phyloP scores from a whole-genome alignment of 2,329 filamentous ascomycete species.

The Phoma sp. region DNA sequence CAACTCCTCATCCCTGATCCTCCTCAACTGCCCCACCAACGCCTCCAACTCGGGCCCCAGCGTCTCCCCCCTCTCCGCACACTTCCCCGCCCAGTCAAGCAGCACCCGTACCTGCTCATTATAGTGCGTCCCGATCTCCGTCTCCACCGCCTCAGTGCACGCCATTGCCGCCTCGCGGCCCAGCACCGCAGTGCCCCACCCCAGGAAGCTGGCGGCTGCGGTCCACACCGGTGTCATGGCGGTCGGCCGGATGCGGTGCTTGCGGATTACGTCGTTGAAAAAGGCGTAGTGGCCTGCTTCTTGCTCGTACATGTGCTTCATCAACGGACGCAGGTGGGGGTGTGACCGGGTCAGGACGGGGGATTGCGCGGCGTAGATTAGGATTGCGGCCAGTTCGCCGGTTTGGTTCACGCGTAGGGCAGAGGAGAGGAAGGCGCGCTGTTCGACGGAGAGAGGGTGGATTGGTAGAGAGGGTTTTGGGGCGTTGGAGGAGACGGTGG shows the following conservation, averaged over 20 bases:
- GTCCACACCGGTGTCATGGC: constrained; percentile 93
- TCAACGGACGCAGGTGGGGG: constrained; percentile 85
- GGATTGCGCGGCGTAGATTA: constrained; percentile 91
- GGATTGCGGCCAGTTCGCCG: constrained; percentile 92
- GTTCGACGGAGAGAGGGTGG: constrained; percentile 38
- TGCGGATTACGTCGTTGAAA: constrained; percentile 83
- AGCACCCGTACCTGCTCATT: constrained; percentile 87
- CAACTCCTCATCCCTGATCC: constrained; percentile 92
- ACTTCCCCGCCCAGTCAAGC: constrained; percentile 78
- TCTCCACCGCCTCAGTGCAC: constrained; percentile 97
- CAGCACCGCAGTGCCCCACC: constrained; percentile 88
- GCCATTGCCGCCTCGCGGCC: constrained; percentile 97
- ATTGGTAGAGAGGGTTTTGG: constrained; percentile 21
- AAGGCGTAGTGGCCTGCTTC: constrained; percentile 85
- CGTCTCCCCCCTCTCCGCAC: constrained; percentile 78
- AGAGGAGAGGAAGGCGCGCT: constrained; percentile 48
- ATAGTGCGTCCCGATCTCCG: constrained; percentile 95
- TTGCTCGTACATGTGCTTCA: constrained; percentile 98
- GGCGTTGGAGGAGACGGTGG: constrained; percentile 9
- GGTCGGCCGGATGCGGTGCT: constrained; percentile 89
- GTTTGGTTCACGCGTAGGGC: constrained; percentile 92
- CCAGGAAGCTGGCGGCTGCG: constrained; percentile 77
- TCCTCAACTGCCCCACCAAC: constrained; percentile 75
- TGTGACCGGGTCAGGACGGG: constrained; percentile 79
- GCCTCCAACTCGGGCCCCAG: constrained; percentile 78